These are phyloP conservation scores for Pseudohalonectria lignicola DNA, from an alignment of 2,329 filamentous ascomycete species.

Conservation along the genomic window DNA sequence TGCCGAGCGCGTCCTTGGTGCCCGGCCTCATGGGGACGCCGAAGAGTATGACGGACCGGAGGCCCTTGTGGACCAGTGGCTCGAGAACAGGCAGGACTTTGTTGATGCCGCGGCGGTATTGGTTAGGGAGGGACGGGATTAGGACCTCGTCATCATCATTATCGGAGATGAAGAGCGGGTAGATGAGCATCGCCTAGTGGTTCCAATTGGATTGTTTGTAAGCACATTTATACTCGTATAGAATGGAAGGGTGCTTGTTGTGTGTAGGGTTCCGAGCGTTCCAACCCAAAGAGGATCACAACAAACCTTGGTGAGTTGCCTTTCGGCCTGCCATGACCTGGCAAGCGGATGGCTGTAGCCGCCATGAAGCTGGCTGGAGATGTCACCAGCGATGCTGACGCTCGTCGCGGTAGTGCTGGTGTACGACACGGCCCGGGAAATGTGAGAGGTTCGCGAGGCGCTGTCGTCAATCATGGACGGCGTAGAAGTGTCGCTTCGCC, in stretches of 20 bases:
- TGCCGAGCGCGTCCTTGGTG: constrained; percentile 85
- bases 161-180: constrained; percentile 93
- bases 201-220: too few relatives aligned
- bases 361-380: constrained; percentile 73
- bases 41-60: constrained; percentile 89
- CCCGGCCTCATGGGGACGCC: constrained; percentile 76
- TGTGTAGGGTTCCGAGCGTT: too few relatives aligned
- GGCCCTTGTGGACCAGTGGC: constrained; percentile 78
- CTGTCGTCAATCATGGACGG: constrained; percentile 48
- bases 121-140: constrained; percentile 84
- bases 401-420: constrained; percentile 56
- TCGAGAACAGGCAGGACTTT: constrained; percentile 74
- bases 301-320: constrained; percentile 82
- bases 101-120: constrained; percentile 81
- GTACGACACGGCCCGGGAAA: constrained; percentile 55
- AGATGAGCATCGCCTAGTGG: constrained; percentile 98
- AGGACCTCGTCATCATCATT: constrained; percentile 82
- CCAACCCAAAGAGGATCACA: too few relatives aligned
- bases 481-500: constrained; percentile 29
- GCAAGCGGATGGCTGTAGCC: constrained; percentile 74
- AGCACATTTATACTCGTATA: too few relatives aligned
- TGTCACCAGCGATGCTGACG: constrained; percentile 62
- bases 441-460: constrained; percentile 46
- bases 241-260: too few relatives aligned
- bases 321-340: constrained; percentile 72